Conservation (phyloP, 305 asterid species). For the Euphrasia arctica region DNA sequence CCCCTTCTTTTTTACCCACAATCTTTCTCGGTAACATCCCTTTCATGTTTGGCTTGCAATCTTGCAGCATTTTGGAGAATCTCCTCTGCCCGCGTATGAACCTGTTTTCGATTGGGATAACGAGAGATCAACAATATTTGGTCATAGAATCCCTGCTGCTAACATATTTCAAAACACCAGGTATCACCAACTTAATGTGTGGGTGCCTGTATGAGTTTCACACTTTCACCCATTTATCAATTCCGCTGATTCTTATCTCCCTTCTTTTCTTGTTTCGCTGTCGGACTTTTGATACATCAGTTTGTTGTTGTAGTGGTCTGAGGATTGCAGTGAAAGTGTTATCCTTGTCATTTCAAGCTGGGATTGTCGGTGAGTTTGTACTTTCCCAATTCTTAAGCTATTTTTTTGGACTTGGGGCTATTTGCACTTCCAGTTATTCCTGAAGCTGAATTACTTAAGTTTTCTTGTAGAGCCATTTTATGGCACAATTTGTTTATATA, state of each 20-base stretch:
- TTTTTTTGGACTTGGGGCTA: conserved; percentile 28
- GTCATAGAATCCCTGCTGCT: conserved; percentile 87
- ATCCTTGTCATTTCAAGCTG: conserved; percentile 93
- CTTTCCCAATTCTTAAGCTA: conserved; percentile 24
- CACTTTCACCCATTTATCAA: conserved; percentile 14
- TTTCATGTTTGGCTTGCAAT: conserved; percentile 14
- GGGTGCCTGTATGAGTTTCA: conserved; percentile 20
- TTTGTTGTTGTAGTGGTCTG: conserved; percentile 71
- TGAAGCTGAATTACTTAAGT: conserved; percentile 58
- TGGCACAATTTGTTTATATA: conserved; percentile 96
- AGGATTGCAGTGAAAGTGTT: conserved; percentile 96
- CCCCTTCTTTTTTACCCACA: conserved; percentile 7
- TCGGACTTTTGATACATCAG: conserved; percentile 21
- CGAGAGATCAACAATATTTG: conserved; percentile 90
- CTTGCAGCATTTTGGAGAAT: conserved; percentile 97
- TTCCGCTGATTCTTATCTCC: conserved; percentile 8
- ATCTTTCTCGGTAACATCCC: conserved; percentile 17
- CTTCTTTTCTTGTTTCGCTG: conserved; percentile 16
- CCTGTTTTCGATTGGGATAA: conserved; percentile 99
- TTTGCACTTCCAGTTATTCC: conserved; percentile 26
- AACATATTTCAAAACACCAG: conserved; percentile 81
- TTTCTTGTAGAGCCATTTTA: conserved; percentile 96
- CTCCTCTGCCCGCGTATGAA: conserved; percentile 95
- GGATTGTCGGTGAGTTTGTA: conserved; percentile 88
- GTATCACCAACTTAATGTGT: conserved; percentile 37